Evolutionary conservation across 2,329 filamentous ascomycete genomes (phyloP).

Genomic region (Coleophoma crateriformis): DNA sequence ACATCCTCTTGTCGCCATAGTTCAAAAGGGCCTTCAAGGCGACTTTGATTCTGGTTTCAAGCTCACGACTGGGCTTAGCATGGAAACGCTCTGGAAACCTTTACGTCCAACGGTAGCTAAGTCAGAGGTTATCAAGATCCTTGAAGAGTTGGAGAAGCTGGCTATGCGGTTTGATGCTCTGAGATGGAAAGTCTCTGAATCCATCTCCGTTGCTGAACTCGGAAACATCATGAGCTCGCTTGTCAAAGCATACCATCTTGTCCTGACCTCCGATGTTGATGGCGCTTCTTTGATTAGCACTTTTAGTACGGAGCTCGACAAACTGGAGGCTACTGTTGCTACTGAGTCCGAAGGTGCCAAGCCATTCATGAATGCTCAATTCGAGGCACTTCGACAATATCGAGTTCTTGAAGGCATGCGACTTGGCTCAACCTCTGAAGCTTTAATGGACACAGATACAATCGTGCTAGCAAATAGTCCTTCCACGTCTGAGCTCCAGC

Average conservation of each 20-base stretch:
- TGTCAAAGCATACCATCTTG: slow-evolving; percentile 48
- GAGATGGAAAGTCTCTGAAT: slow-evolving; percentile 45
- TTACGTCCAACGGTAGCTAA: slow-evolving; percentile 60
- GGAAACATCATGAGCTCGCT: slow-evolving; percentile 48
- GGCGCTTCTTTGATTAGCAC: slow-evolving; percentile 36
- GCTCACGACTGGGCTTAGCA: slow-evolving; percentile 68
- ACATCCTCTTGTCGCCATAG: slow-evolving; percentile 4
- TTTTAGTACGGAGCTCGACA: slow-evolving; percentile 44
- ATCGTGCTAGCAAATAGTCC: slow-evolving; percentile 24
- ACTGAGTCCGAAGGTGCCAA: slow-evolving; percentile 33
- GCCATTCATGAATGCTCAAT: slow-evolving; percentile 49
- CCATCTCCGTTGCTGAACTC: slow-evolving; percentile 45
- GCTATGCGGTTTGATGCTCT: slow-evolving; percentile 55
- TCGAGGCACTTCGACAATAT: slow-evolving; percentile 50
- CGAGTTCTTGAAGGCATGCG: slow-evolving; percentile 14
- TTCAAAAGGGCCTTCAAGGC: slow-evolving; percentile 36
- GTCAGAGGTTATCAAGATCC: slow-evolving; percentile 36
- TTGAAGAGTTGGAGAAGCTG: slow-evolving; percentile 47
- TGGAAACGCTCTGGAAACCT: slow-evolving; percentile 72
- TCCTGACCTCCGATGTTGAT: slow-evolving; percentile 35
- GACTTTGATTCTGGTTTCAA: slow-evolving; percentile 67
- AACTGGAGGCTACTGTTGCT: slow-evolving; percentile 41
- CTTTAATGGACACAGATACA: slow-evolving; percentile 12
- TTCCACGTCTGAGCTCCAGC: slow-evolving; percentile 21
- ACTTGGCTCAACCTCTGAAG: slow-evolving; percentile 1